Base-by-base conservation (phyloP, 2,329 filamentous ascomycete genomes). In the Erysiphe pulchra region DNA sequence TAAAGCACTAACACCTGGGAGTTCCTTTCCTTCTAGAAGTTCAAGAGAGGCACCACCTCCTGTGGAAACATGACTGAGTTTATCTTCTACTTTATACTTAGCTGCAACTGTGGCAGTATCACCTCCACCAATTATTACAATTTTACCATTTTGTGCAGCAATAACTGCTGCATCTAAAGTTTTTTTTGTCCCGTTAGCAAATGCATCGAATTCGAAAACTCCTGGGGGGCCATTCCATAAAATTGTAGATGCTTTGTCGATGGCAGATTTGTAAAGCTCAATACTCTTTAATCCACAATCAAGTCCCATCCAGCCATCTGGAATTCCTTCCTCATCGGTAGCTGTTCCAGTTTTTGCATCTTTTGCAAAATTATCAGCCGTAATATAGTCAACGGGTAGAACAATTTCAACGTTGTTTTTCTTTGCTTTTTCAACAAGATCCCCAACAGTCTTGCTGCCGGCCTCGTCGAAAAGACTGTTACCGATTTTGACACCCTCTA, bases 191-290 rank as follows among this genome's bases (percentile, higher is more conserved):
- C 84, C 90, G 51, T 70, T 77, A 59, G 86, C 83, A 62, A 98
- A 98, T 61, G 81, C 79, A 50, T 94, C 83, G 59, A 95, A 80
- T 73, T 98, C 90, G 58, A 98, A 98, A 55, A 98, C 90, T 63
- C 90, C 90, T 14, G 87, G 77, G 46, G 90, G 90, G 47, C 90
- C 90, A 70, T 98, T 98, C 90, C 90, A 98, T 52, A 98, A 80
- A 62, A 98, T 94, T 47, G 90, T 98, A 73, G 94, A 77, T 53
- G 87, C 75, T 58, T 87, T 77, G 53, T 71, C 70, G 55, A 98
- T 95, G 54, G 86, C 77, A 60, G 79, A 68, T 70, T 87, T 76
- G 77, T 81, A 95, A 47, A 92, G 73, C 67, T 85, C 74, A 58
- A 92, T 71, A 54, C 78, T 86, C 77, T 94, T 77, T 52, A 79